Evolutionary conservation across 2,329 filamentous ascomycete genomes (phyloP), one percentile per base, ranked within the genome.

Genomic region (Furcasterigmium sp.): DNA sequence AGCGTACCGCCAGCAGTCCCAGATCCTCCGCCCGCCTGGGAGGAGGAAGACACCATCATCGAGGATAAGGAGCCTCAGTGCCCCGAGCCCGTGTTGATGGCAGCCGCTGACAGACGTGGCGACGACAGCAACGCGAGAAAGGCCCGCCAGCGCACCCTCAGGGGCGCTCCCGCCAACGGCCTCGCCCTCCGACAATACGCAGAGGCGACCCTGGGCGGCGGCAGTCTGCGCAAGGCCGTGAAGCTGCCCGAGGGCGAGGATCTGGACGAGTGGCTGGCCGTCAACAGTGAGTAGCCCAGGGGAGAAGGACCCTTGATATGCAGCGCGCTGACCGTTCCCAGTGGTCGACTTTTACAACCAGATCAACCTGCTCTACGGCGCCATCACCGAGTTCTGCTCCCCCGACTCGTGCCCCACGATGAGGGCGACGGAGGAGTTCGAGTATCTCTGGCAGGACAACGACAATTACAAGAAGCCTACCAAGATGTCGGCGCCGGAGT

Each of bases 331-430:
- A 35, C 32, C 15, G 10, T 26, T 19, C 38, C 19, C 54, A 95
- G 91, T 98, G 72, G 93, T 98, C 72, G 93, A 98, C 69, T 98
- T 98, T 69, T 98, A 98, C 80, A 98, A 98, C 73, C 93, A 98
- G 69, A 95, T 98, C 74, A 98, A 98, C 69, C 79, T 98, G 28
- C 84, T 98, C 46, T 98, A 98, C 64, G 94, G 94, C 46, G 93
- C 93, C 53, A 98, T 98, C 62, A 98, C 93, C 47, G 93, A 98
- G 63, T 98, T 98, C 69, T 98, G 93, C 75, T 97, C 93, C 20
- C 91, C 93, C 25, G 86, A 93, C 62, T 90, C 90, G 51, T 98
- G 93, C 64, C 93, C 93, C 1, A 93, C 97, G 70, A 98, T 98
- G 93, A 98, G 98, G 69, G 93, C 93, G n/a, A 98, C 93, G 9